These are phyloP conservation scores for Sanguinoderma infundibulare DNA, from an alignment of 1,284 basidiomycete species.

Conservation along the genomic window DNA sequence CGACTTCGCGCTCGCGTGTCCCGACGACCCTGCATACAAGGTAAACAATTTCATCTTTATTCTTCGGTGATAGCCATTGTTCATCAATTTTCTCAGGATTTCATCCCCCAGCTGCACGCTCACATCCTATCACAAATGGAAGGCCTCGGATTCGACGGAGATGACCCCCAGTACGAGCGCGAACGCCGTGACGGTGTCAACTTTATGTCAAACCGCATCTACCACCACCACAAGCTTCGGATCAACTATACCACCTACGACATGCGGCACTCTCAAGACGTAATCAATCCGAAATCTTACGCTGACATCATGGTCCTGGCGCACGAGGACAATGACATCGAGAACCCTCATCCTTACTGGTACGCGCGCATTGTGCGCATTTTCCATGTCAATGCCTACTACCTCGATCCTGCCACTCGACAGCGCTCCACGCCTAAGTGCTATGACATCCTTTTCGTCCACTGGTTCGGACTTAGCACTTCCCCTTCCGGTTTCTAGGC, in stretches of 20 bases:
- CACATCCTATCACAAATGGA: too few relatives aligned
- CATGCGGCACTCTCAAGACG: constrained; percentile 38
- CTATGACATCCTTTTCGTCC: constrained; percentile 41
- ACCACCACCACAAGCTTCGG: constrained; percentile 31
- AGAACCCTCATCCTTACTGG: constrained; percentile 27
- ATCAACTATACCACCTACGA: constrained; percentile 41
- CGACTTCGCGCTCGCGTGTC: too few relatives aligned
- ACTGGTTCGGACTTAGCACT: constrained; percentile 21
- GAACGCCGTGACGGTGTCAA: too few relatives aligned
- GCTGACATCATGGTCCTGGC: constrained; percentile 36
- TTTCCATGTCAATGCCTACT: constrained; percentile 28
- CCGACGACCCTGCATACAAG: too few relatives aligned
- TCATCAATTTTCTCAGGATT: too few relatives aligned
- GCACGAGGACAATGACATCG: neutral
- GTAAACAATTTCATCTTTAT: too few relatives aligned
- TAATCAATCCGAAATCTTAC: constrained; percentile 36
- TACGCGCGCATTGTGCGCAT: constrained; percentile 39
- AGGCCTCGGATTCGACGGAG: too few relatives aligned
- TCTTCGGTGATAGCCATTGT: too few relatives aligned
- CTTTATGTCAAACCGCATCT: constrained; percentile 31
- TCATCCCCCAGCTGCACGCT: too few relatives aligned
- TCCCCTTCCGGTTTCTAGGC: neutral
- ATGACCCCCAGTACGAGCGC: too few relatives aligned
- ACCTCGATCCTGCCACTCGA: neutral
- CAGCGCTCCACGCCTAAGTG: neutral